These are phyloP conservation scores for Basidioascus undulatus DNA, from an alignment of 768 basidiomycete species.

Conservation along the genomic window DNA sequence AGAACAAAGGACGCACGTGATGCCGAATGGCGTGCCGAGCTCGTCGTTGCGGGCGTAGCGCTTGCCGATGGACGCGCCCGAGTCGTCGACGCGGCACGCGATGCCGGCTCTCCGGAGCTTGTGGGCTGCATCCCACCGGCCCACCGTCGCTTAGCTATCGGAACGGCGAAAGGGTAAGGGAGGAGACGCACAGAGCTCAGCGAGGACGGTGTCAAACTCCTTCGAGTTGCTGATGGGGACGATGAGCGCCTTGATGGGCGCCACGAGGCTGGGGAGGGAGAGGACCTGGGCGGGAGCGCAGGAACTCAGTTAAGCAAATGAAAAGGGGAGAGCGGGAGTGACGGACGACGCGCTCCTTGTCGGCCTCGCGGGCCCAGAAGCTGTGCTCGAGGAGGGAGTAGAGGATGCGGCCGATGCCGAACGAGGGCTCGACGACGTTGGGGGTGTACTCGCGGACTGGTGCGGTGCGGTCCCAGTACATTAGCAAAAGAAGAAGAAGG, in stretches of 20 bases:
- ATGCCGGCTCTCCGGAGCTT: conserved; percentile 73
- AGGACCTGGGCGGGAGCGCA: conserved; percentile 35
- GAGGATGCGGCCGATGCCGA: conserved; percentile 86
- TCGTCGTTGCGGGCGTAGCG: conserved; percentile 97
- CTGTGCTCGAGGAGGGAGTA: conserved; percentile 84
- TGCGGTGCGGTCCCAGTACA: conserved; percentile 7
- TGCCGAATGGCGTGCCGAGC: conserved; percentile 86
- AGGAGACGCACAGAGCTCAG: conserved; percentile 59
- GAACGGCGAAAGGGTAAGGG: not conserved
- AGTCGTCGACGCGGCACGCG: conserved; percentile 85
- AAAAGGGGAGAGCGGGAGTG: conserved; percentile 1
- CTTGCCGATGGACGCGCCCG: conserved; percentile 80
- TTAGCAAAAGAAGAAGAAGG: not conserved
- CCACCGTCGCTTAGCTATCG: not conserved
- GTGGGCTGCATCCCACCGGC: conserved; percentile 28
- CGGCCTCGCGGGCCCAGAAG: conserved; percentile 84
- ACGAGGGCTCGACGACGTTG: conserved; percentile 96
- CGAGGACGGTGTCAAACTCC: conserved; percentile 58
- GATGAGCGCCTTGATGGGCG: conserved; percentile 90
- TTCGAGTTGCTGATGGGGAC: conserved; percentile 73
- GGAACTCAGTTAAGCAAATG: conserved; percentile 8
- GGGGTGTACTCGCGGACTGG: conserved; percentile 83
- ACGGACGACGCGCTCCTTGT: conserved; percentile 66
- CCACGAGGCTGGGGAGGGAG: conserved; percentile 66
- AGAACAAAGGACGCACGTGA: too few species aligned